These are phyloP conservation scores for Cicer pinnatifidum DNA, from an alignment of 306 rosid species.

Conservation along the genomic window DNA sequence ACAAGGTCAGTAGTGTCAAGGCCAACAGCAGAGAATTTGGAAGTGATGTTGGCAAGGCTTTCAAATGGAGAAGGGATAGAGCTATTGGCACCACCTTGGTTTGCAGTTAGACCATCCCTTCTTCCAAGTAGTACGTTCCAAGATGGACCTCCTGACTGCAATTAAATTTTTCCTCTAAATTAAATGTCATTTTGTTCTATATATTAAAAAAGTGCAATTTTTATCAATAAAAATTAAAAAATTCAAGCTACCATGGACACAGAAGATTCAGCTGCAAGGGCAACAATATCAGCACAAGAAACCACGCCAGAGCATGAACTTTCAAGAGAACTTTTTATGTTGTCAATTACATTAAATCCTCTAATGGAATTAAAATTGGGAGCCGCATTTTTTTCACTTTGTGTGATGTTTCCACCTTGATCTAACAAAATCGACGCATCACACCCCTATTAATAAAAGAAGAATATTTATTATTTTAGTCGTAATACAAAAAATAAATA, in stretches of 20 bases:
- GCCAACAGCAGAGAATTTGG: slow-evolving; percentile 63
- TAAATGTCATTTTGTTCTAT: background rate
- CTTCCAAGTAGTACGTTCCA: slow-evolving; percentile 78
- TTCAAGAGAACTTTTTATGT: slow-evolving; percentile 67
- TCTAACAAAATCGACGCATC: slow-evolving; percentile 74
- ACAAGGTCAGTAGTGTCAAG: slow-evolving; percentile 73
- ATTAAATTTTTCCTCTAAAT: background rate
- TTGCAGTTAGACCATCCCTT: slow-evolving; percentile 67
- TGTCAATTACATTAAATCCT: slow-evolving; percentile 63
- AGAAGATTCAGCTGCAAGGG: slow-evolving; percentile 68
- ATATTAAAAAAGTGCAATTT: too few relatives aligned
- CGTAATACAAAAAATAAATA: background rate
- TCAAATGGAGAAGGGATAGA: slow-evolving; percentile 65
- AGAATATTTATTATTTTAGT: background rate
- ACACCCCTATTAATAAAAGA: slow-evolving; percentile 57
- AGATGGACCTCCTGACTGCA: slow-evolving; percentile 71
- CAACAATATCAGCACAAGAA: slow-evolving; percentile 80
- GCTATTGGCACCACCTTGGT: slow-evolving; percentile 63
- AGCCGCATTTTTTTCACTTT: slow-evolving; percentile 71
- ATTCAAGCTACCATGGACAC: slow-evolving; percentile 56
- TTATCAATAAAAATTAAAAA: too few relatives aligned
- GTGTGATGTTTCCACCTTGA: slow-evolving; percentile 56
- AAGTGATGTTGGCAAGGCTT: slow-evolving; percentile 50
- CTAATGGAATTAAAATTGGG: slow-evolving; percentile 56
- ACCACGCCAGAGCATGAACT: slow-evolving; percentile 66